Percentiles rank a stretch among this genome's conserved stretches.
Conservation (phyloP, 169 alveolate species). For the Amoebophrya sp. region DNA sequence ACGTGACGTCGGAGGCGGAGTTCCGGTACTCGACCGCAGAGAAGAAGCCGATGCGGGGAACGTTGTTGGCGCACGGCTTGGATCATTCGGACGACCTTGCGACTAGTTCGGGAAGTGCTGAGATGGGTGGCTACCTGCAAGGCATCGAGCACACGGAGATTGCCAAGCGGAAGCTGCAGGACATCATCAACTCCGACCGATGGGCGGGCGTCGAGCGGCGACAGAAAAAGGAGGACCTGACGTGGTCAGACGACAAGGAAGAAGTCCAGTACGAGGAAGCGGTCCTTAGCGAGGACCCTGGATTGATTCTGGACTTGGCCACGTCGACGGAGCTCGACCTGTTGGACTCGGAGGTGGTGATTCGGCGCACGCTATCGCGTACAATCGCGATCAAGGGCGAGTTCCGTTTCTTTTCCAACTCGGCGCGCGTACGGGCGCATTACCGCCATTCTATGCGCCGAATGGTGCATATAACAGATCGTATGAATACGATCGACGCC, state of each 20-base stretch:
- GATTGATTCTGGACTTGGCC: not conserved
- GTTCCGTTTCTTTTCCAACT: not conserved
- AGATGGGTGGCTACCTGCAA: not conserved
- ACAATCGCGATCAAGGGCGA: not conserved
- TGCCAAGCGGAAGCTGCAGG: not conserved
- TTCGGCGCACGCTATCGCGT: not conserved
- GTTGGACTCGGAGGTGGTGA: not conserved
- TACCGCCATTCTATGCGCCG: not conserved
- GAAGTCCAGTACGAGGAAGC: not conserved
- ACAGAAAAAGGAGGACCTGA: not conserved
- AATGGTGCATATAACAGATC: not conserved
- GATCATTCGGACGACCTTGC: not conserved
- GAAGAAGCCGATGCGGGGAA: not conserved
- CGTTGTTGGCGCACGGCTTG: not conserved
- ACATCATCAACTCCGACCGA: not conserved
- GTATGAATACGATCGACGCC: not conserved
- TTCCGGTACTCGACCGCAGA: not conserved
- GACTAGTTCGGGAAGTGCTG: not conserved
- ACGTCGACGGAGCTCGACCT: not conserved
- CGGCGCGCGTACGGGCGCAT: not conserved
- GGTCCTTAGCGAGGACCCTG: not conserved
- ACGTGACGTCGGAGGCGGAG: not conserved
- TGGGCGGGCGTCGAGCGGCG: not conserved
- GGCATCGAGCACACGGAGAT: not conserved
- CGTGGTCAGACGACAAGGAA: too few species aligned